Base-by-base conservation (phyloP, 208 protist genomes). In the Acanthamoeba sp. region DNA sequence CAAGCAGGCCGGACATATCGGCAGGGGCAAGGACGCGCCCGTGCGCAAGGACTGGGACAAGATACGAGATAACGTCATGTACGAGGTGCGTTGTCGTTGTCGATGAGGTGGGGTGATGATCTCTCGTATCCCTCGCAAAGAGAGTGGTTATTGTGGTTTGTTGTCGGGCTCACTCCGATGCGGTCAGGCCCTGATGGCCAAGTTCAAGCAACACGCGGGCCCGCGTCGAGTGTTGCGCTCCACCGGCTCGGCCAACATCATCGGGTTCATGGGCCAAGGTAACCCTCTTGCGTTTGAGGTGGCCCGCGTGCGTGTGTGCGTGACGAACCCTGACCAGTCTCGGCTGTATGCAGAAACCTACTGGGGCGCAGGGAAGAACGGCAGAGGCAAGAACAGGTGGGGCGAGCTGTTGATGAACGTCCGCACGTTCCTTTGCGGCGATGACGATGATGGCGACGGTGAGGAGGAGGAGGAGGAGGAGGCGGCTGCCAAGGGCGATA, bases 401-500 rank as follows among this genome's bases (percentile, higher is more conserved):
- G 71, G 71, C 34, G 71, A 82, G 71, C 40, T 82, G 36, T 18
- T 82, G 18, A 82, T 82, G 71, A 48, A 82, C 71, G 71, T 82
- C 6, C 71, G 71, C 36, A 20, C 36, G 7, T n/a, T 82, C 22
- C 71, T 82, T 10, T 18, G 36, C 22, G 24, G 71, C 1, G 71
- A 10, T 0, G 40, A n/a, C 20, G 71, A 40, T 16, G 71, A 50
- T 38, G 71, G 50, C 18, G 12, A 38, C 7, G 50, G 32, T 24
- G 80, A 59, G 16, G 80, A 89, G 4, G 80, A 89, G 45, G 80
- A 89, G 29, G 71, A 24, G 14, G 38, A 82, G 36, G 71, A 82
- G 71, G 22, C 16, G 12, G 55, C 55, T 12, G 22, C 16, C 55
- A 22, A 62, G 55, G 55, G 22, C 12, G 20, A 45, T n/a, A n/a